Evolutionary conservation across 1,139 yeast species (phyloP).

Genomic region (Debaryomycetaceae sp.): DNA sequence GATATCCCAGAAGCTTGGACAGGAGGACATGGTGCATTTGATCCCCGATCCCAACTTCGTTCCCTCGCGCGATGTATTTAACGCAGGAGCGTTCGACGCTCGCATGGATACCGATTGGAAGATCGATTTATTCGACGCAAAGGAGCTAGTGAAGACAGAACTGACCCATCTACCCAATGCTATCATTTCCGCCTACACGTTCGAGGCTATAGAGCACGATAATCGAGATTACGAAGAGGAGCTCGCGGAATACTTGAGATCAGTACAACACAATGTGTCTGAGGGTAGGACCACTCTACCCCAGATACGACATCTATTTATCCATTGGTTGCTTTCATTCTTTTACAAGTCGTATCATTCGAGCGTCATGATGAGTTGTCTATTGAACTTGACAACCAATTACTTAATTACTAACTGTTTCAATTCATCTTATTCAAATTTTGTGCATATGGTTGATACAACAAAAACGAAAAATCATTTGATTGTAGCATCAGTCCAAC

Average conservation of each 20-base stretch:
- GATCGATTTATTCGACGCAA: neutral
- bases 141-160: conserved; percentile 1
- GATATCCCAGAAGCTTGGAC: conserved; percentile 6
- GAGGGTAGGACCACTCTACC: conserved; percentile 27
- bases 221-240: conserved; percentile 15
- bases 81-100: conserved; percentile 2
- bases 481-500: conserved; percentile 29
- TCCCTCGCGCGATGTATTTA: conserved; percentile 7
- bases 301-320: conserved; percentile 31
- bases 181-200: conserved; percentile 9
- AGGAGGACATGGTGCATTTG: neutral
- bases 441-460: conserved; percentile 12
- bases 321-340: conserved; percentile 34
- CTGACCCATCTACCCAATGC: conserved; percentile 17
- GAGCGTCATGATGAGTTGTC: conserved; percentile 35
- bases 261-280: conserved; percentile 19
- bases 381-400: conserved; percentile 39
- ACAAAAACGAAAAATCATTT: conserved; percentile 23
- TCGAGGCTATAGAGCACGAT: neutral
- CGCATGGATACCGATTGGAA: neutral
- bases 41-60: conserved; percentile 1
- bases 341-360: conserved; percentile 15
- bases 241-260: conserved; percentile 10
- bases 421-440: conserved; percentile 9
- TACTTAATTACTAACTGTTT: conserved; percentile 35